These are phyloP conservation scores for Rhodomyrtus psidioides DNA, from an alignment of 441 rosid species.

Conservation along the genomic window DNA sequence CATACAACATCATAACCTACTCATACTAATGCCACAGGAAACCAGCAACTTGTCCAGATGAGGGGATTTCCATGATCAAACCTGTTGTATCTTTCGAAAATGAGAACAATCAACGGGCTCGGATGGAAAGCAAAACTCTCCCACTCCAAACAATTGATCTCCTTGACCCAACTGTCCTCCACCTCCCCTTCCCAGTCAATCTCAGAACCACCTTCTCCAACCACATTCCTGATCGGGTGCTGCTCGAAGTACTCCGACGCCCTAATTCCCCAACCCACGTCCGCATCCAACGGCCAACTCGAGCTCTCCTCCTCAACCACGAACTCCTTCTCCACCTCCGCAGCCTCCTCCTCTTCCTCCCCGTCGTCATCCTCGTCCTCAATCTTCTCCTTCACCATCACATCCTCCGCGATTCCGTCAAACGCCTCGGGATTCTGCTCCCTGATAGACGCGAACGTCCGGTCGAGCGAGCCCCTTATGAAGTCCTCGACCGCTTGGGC, in stretches of 20 bases:
- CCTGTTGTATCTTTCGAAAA: slow-evolving; percentile 74
- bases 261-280: slow-evolving; percentile 86
- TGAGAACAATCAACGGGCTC: slow-evolving; percentile 70
- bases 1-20: neutral
- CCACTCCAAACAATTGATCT: slow-evolving; percentile 88
- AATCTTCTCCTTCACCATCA: slow-evolving; percentile 36
- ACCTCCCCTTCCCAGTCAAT: slow-evolving; percentile 92
- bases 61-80: neutral
- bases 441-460: slow-evolving; percentile 52
- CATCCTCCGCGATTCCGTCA: slow-evolving; percentile 28
- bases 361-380: slow-evolving; percentile 12
- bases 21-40: fast-evolving
- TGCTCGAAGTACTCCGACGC: slow-evolving; percentile 87
- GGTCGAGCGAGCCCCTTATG: slow-evolving; percentile 53
- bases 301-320: slow-evolving; percentile 78
- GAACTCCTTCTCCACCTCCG: slow-evolving; percentile 30
- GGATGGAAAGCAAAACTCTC: slow-evolving; percentile 89
- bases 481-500: slow-evolving; percentile 78
- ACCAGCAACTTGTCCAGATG: neutral
- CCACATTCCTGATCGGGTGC: slow-evolving; percentile 68
- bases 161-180: slow-evolving; percentile 79
- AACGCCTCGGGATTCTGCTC: slow-evolving; percentile 42
- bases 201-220: slow-evolving; percentile 73
- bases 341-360: neutral
- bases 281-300: slow-evolving; percentile 85